These are phyloP conservation scores for Fusarium scirpi DNA, from an alignment of 2,329 filamentous ascomycete genomes.

Conservation along the genomic window DNA sequence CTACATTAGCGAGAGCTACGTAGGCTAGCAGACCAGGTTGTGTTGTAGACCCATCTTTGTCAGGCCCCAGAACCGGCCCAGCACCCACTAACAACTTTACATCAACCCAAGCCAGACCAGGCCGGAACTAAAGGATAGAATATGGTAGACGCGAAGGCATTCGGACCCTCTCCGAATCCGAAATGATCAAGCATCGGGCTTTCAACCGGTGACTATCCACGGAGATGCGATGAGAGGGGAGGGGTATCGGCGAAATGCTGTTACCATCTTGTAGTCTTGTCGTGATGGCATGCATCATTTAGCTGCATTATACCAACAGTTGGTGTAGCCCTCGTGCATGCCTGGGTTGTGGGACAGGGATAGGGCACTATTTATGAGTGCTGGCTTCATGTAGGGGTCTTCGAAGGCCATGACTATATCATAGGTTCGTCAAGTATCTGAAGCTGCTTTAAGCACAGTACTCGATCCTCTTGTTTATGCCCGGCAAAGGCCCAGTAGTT, in stretches of 20 bases:
- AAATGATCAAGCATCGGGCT: conserved; percentile 10
- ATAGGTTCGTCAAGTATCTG: conserved; percentile 10
- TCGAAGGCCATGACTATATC: neutral
- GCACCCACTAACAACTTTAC: conserved; percentile 32
- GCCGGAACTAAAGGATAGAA: conserved; percentile 7
- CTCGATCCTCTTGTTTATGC: conserved; percentile 10
- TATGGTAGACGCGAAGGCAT: conserved; percentile 28
- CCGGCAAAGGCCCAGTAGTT: conserved; percentile 22
- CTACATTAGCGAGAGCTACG: conserved; percentile 35
- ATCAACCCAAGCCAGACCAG: conserved; percentile 17
- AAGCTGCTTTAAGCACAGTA: conserved; percentile 11
- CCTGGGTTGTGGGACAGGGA: conserved; percentile 19
- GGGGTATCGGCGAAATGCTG: conserved; percentile 22
- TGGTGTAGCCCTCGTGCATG: conserved; percentile 10
- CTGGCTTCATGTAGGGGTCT: neutral
- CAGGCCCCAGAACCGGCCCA: conserved; percentile 22
- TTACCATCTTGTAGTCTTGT: conserved; percentile 1
- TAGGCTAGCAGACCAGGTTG: conserved; percentile 10
- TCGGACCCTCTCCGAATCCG: conserved; percentile 20
- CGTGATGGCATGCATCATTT: conserved; percentile 41
- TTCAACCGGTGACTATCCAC: conserved; percentile 13
- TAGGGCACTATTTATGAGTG: neutral
- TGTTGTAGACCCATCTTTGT: conserved; percentile 28
- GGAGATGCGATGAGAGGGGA: conserved; percentile 5
- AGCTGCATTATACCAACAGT: conserved; percentile 37